Evolutionary conservation across 345 rosid genomes (phyloP).

Genomic region (Gossypium mustelinum): DNA sequence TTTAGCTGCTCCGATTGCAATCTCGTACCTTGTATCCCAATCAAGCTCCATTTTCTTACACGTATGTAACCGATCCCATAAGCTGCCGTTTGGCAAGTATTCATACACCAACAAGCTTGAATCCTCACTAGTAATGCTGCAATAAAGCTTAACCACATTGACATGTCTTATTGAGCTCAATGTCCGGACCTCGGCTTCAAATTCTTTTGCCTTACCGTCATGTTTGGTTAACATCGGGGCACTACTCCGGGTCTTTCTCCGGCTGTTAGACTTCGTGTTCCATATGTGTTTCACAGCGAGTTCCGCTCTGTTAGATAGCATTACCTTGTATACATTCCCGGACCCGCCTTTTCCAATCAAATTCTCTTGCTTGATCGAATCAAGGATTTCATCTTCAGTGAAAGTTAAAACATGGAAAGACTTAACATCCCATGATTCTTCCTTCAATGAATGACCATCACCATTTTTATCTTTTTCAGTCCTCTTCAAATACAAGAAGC

Average conservation of each 20-base stretch:
- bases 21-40: constrained; percentile 80
- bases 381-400: constrained; percentile 74
- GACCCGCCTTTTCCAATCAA: constrained; percentile 88
- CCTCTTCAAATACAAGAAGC: constrained; percentile 51
- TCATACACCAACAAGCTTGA: constrained; percentile 88
- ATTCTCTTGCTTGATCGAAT: constrained; percentile 81
- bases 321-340: constrained; percentile 75
- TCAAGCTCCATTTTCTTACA: constrained; percentile 62
- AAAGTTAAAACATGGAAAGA: constrained; percentile 67
- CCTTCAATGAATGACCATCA: constrained; percentile 44
- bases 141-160: constrained; percentile 86
- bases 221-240: constrained; percentile 58
- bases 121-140: constrained; percentile 89
- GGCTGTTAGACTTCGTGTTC: constrained; percentile 29
- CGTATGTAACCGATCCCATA: constrained; percentile 78
- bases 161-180: constrained; percentile 88
- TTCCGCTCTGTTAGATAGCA: constrained; percentile 54
- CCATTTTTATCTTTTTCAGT: constrained; percentile 45
- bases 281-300: constrained; percentile 86
- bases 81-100: constrained; percentile 89
- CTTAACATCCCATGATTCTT: constrained; percentile 78
- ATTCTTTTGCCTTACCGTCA: constrained; percentile 50
- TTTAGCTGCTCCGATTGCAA: constrained; percentile 79
- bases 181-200: constrained; percentile 75
- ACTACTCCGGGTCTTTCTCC: constrained; percentile 40